Base-by-base conservation (phyloP, 2,329 filamentous ascomycete genomes). In the Phyllosticta paracitricarpa region DNA sequence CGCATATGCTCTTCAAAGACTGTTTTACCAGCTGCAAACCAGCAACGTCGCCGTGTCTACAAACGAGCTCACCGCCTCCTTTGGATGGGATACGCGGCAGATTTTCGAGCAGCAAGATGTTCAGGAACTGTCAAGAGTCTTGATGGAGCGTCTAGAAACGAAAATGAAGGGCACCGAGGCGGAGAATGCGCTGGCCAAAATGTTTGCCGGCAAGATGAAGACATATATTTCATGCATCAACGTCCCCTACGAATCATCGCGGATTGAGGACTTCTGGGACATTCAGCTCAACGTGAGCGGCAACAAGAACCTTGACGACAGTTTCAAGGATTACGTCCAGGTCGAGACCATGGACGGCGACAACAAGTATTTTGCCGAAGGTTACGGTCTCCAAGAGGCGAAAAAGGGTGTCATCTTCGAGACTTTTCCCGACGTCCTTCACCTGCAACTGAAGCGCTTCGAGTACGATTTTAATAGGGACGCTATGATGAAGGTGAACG, bases 51-150 rank as follows among this genome's bases (percentile, higher is more conserved):
- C 95, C 0, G 93, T 99, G 2, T 84, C 89, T 51, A 99, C 94
- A 1, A 91, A 88, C 58, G 94, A 99, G 71, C 83, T 99, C 51
- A 99, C 94, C 6, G 89, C 91, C 66, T 97, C 94, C 0, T 99
- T 99, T 73, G 94, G 94, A 25, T 99, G 94, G 94, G 93, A 99
- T 69, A 96, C 93, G 2, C 85, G 91, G 65, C 93, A 99, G 71
- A 96, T 97, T 59, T 99, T 99, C 68, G 93, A 97, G 76, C 94
- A 99, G 73, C 94, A 99, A 75, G 94, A 99, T 75, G 94, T 99
- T 8, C 94, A 99, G 73, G 94, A 99, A 73, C 80, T 99, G 35
- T 97, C 92, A 35, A 85, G 95, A 62, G 96, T 97, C 73, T 81
- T 99, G 64, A 99, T 99, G 89, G 94, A 99, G 75, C 87, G 90